These are phyloP conservation scores for Carex sylvatica DNA, from an alignment of 202 grass and related monocot species.

Conservation along the genomic window DNA sequence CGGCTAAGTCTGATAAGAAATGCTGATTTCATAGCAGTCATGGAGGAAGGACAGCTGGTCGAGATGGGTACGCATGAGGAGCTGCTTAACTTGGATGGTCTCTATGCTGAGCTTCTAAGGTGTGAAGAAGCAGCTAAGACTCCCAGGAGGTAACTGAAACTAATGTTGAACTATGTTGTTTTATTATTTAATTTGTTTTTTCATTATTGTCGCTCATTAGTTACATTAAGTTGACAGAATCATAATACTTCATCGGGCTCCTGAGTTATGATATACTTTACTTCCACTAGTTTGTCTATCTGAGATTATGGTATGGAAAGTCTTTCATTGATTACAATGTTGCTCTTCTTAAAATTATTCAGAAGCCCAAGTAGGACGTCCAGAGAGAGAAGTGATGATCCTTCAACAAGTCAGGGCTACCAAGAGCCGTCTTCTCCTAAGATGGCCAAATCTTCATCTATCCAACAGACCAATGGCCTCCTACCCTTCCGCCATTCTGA, in stretches of 20 bases:
- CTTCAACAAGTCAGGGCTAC: conserved; percentile 60
- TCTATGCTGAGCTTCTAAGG: conserved; percentile 92
- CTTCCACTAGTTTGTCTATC: conserved; percentile 5
- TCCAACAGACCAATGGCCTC: conserved; percentile 74
- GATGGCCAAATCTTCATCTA: conserved; percentile 89
- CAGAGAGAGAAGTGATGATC: conserved; percentile 57
- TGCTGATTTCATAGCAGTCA: conserved; percentile 98
- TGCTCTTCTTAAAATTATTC: conserved; percentile 31
- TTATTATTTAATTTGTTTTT: not conserved
- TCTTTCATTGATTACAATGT: conserved; percentile 20
- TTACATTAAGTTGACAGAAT: not conserved
- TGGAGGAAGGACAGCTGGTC: conserved; percentile 95
- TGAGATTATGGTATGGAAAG: not conserved
- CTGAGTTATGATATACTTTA: not conserved
- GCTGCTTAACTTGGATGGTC: conserved; percentile 78
- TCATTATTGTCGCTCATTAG: not conserved
- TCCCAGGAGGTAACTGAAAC: conserved; percentile 72
- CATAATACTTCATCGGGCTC: not conserved
- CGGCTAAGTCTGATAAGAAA: conserved; percentile 89
- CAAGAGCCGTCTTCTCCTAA: conserved; percentile 87
- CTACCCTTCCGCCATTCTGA: conserved; percentile 62
- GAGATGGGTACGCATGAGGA: conserved; percentile 99
- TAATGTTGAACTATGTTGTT: not conserved
- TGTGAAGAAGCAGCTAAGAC: conserved; percentile 90
- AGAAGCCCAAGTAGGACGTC: conserved; percentile 84